These are phyloP conservation scores for Angomonas ambiguus DNA, from an alignment of 208 protist species.

Conservation along the genomic window DNA sequence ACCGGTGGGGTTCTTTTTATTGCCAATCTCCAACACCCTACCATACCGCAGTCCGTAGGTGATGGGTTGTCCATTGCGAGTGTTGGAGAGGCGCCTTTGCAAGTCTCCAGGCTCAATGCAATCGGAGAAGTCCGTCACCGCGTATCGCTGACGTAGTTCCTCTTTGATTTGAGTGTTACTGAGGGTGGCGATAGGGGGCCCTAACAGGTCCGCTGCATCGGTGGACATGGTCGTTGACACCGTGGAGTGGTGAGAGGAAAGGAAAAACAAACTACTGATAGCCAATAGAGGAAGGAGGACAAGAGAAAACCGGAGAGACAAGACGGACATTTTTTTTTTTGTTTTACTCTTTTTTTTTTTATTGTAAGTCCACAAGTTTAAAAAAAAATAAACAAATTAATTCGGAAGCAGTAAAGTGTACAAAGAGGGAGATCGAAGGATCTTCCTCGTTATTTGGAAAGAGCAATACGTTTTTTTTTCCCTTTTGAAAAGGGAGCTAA, in stretches of 20 bases:
- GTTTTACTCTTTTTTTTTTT: too few relatives aligned
- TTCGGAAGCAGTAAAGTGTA: too few relatives aligned
- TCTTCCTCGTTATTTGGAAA: too few relatives aligned
- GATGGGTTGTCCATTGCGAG: conserved; percentile 26
- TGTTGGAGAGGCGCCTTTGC: conserved; percentile 44
- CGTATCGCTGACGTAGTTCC: conserved; percentile 60
- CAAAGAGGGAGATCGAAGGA: too few relatives aligned
- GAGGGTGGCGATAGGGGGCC: conserved; percentile 33
- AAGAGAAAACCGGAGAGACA: too few relatives aligned
- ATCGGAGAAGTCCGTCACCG: conserved; percentile 54
- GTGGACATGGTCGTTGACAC: not conserved
- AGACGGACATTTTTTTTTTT: too few relatives aligned
- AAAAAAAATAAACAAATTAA: not conserved
- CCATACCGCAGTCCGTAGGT: conserved; percentile 61
- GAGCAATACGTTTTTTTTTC: too few relatives aligned
- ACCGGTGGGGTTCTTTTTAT: conserved; percentile 55
- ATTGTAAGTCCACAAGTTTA: not conserved
- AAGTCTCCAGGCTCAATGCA: conserved; percentile 68
- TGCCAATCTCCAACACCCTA: conserved; percentile 60
- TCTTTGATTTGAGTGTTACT: conserved; percentile 61
- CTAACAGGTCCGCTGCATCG: not conserved
- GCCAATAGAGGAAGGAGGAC: not conserved
- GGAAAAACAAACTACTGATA: not conserved
- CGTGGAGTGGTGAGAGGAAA: not conserved
- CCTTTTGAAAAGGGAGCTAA: too few relatives aligned